Evolutionary conservation across 1,139 yeast genomes (phyloP), one percentile per base, ranked within the genome.

Genomic region (Suhomyces yuchorum): DNA sequence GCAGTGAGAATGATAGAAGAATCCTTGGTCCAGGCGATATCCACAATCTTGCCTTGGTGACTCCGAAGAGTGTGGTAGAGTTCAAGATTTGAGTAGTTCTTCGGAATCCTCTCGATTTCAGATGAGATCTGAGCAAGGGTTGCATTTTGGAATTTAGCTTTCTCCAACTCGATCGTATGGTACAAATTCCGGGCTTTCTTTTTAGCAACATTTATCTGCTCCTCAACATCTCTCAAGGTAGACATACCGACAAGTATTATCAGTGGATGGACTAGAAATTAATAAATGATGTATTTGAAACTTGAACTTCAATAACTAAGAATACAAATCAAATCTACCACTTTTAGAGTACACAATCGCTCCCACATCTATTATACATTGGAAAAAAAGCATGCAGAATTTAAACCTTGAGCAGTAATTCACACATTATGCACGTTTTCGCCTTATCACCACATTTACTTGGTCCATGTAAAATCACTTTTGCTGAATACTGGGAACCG

Each of bases 21-120:
- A 58, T 87, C 85, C 0, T 71, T 62, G 44, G 84, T 78, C 93
- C 96, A 87, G 46, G 81, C 75, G 54, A 87, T 71, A 52, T 82
- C 82, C 15, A 84, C 78, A 19, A 91, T 78, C 61, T 91, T 89
- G 58, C 84, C 86, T 54, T 78, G 81, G 63, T 91, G 97, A 0
- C 96, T 97, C 51, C 71, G 77, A 43, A 87, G 70, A 0, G 80
- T 72, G 48, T 65, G 63, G 51, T 71, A 70, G 20, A 70, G 61
- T 47, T 61, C 69, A 26, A 75, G 65, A 45, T 68, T 66, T 24
- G 69, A 58, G 17, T 66, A 63, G 52, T 66, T 65, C n/a, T 61
- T 58, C 1, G 73, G 70, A 26, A 74, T 66, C 9, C 58, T 51
- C 3, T 61, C 55, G 53, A 67, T 43, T 54, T 57, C 60, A 4